Percentiles rank a stretch among this genome's conserved stretches.
phyloP scores from a whole-genome alignment of 1,139 yeast genomes.

The Pichia sp. region DNA sequence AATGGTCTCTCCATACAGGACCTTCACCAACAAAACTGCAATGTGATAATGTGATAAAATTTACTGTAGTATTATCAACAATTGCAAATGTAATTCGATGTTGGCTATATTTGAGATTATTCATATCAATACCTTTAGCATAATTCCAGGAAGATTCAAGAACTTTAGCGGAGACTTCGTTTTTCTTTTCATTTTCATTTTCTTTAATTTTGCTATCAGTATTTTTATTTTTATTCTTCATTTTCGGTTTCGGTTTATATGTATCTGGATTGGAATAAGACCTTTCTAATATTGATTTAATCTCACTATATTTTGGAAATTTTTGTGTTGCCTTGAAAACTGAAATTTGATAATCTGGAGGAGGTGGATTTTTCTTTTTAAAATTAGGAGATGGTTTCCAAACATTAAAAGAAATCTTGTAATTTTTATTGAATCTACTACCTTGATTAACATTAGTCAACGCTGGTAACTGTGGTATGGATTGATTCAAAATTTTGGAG shows the following conservation, averaged over 20 bases:
- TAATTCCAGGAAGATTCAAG: conserved; percentile 26
- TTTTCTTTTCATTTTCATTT: conserved; percentile 22
- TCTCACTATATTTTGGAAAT: conserved; percentile 47
- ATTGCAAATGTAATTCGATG: conserved; percentile 51
- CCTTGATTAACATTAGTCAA: background rate
- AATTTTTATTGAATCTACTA: background rate
- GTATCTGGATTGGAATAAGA: conserved; percentile 20
- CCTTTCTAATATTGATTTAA: conserved; percentile 32
- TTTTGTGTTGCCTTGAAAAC: conserved; percentile 45
- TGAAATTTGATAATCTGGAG: conserved; percentile 70
- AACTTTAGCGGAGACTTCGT: conserved; percentile 15
- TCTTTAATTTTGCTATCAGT: conserved; percentile 18
- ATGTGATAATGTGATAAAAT: conserved; percentile 55
- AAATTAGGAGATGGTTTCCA: conserved; percentile 81
- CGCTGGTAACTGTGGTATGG: conserved; percentile 4
- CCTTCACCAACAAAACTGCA: conserved; percentile 48
- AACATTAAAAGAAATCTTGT: conserved; percentile 46
- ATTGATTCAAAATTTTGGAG: conserved; percentile 10
- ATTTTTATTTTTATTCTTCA: conserved; percentile 26
- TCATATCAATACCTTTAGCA: conserved; percentile 23
- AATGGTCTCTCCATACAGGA: conserved; percentile 25
- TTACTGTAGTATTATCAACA: conserved; percentile 66
- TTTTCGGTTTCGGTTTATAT: conserved; percentile 8
- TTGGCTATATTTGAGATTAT: conserved; percentile 28
- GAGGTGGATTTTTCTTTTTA: conserved; percentile 61